A percentile compares a stretch with the other conserved stretches of the same genome.
phyloP scores from a whole-genome alignment of 2,329 filamentous ascomycete species.

The Pestalotiopsis sp. region DNA sequence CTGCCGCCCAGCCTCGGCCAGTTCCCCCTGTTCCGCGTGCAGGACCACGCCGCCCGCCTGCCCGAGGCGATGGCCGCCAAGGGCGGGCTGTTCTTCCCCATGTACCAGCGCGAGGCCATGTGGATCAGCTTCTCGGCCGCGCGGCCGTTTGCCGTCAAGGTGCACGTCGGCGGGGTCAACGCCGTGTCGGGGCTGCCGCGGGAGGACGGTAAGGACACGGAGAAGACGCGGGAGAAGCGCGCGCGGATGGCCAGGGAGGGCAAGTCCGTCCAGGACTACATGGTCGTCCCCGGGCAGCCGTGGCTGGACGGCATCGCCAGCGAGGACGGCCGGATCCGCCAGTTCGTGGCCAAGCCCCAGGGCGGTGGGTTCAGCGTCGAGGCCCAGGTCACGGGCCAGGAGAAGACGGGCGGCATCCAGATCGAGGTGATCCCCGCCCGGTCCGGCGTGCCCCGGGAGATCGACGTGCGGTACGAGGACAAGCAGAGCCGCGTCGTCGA shows the following conservation, averaged over 20 bases:
- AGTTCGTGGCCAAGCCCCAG: slow-evolving; percentile 50
- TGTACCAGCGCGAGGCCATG: slow-evolving; percentile 46
- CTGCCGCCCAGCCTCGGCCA: slow-evolving; percentile 39
- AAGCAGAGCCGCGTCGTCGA: background rate
- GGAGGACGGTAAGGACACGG: slow-evolving; percentile 19
- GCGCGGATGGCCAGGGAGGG: slow-evolving; percentile 1
- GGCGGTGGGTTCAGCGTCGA: slow-evolving; percentile 46
- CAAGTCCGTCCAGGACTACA: slow-evolving; percentile 26
- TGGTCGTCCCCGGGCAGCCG: slow-evolving; percentile 37
- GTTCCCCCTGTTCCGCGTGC: slow-evolving; percentile 41
- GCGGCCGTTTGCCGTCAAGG: slow-evolving; percentile 35
- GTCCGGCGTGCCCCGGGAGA: background rate
- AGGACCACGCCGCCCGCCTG: slow-evolving; percentile 33
- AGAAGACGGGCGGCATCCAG: slow-evolving; percentile 42
- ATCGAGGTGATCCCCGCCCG: slow-evolving; percentile 42
- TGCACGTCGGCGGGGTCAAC: slow-evolving; percentile 43
- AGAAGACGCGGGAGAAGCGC: slow-evolving; percentile 18
- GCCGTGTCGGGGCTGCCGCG: slow-evolving; percentile 38
- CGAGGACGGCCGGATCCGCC: slow-evolving; percentile 39
- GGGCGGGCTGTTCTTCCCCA: slow-evolving; percentile 48
- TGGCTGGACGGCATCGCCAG: slow-evolving; percentile 44
- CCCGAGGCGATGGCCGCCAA: slow-evolving; percentile 34
- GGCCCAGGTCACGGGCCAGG: slow-evolving; percentile 44
- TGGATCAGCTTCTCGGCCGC: slow-evolving; percentile 36
- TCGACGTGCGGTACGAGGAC: slow-evolving; percentile 10